Evolutionary conservation across 371 early-diverging fungal genomes (phyloP).

Genomic region (Dinochytrium kinnereticum): DNA sequence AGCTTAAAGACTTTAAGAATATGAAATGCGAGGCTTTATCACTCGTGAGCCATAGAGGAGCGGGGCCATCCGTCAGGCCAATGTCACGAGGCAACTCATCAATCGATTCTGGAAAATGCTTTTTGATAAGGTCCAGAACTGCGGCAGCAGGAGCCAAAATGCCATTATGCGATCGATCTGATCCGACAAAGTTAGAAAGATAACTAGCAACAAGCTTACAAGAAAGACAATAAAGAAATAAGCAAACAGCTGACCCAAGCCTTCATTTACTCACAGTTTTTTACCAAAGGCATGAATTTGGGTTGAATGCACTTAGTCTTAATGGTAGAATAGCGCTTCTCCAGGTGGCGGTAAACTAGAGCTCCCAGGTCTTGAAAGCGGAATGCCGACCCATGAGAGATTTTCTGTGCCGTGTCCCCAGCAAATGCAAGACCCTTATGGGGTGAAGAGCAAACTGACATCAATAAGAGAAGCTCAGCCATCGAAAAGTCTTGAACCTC

Average conservation of each 20-base stretch:
- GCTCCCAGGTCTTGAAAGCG: conserved; percentile 25
- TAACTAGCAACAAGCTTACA: neutral
- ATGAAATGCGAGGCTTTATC: neutral
- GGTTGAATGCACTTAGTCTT: neutral
- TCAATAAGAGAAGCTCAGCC: conserved; percentile 16
- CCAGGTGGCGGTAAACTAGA: conserved; percentile 7
- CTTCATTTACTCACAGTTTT: neutral
- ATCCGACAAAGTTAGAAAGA: neutral
- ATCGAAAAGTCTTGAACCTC: conserved; percentile 34
- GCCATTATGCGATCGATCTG: neutral
- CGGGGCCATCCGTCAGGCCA: neutral
- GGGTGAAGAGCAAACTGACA: neutral
- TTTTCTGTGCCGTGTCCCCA: conserved; percentile 36
- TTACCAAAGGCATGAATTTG: neutral
- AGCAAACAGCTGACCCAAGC: no score
- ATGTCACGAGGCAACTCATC: neutral
- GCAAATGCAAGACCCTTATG: conserved; percentile 24
- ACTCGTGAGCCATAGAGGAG: neutral
- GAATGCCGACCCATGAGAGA: conserved; percentile 15
- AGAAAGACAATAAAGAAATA: no score
- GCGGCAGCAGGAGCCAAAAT: neutral
- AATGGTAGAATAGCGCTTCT: no score
- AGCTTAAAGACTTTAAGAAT: neutral
- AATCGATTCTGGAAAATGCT: neutral
- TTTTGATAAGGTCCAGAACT: neutral